phyloP scores from a whole-genome alignment of 176 grass and related monocot species.

The Microstegium vimineum region DNA sequence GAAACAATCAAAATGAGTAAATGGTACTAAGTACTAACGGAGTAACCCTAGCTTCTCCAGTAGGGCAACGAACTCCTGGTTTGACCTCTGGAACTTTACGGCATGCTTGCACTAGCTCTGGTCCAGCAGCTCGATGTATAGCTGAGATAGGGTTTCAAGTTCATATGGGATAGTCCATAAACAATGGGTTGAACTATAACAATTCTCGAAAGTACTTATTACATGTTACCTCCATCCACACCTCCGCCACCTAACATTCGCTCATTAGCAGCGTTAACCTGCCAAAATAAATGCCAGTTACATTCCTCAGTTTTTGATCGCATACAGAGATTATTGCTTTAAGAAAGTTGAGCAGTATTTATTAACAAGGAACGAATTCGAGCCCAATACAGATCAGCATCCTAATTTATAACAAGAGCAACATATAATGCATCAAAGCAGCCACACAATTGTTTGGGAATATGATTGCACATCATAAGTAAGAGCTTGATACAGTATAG shows the following conservation, averaged over 20 bases:
- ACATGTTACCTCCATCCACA: conserved; percentile 84
- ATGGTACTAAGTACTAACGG: conserved; percentile 49
- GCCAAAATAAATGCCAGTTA: neutral
- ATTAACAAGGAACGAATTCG: neutral
- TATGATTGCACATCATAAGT: neutral
- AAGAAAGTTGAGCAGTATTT: neutral
- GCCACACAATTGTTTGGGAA: neutral
- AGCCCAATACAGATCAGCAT: neutral
- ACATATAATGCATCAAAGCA: neutral
- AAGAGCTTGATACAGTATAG: neutral
- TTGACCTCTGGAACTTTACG: conserved; percentile 62
- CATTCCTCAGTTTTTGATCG: neutral
- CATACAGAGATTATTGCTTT: neutral
- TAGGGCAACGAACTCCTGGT: conserved; percentile 70
- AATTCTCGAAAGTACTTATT: conserved; percentile 7
- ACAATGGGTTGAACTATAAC: neutral
- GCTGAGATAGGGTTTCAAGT: conserved; percentile 40
- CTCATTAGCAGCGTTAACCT: conserved; percentile 95
- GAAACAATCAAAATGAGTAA: conserved; percentile 18
- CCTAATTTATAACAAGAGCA: neutral
- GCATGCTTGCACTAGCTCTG: conserved; percentile 74
- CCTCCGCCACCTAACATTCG: conserved; percentile 84
- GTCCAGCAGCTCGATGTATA: conserved; percentile 91
- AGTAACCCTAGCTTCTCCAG: conserved; percentile 87
- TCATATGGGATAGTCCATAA: neutral